A percentile compares a stretch with the other conserved stretches of the same genome.
Evolutionary conservation across 2,329 filamentous ascomycete species (phyloP).

Genomic region (Raffaelea ambrosiae): DNA sequence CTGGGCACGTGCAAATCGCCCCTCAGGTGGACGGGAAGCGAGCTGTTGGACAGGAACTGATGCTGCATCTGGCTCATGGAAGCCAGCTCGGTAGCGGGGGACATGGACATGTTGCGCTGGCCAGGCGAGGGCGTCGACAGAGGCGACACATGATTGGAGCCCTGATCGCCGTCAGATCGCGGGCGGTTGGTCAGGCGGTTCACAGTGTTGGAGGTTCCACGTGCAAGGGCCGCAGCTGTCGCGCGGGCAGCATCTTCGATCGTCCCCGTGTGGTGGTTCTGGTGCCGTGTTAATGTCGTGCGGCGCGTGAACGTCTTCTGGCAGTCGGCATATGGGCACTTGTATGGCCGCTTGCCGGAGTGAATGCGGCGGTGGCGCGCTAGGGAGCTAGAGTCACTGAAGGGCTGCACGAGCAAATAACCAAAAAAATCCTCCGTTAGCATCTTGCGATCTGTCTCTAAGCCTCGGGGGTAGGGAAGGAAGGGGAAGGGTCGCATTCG

Average conservation of each 20-base stretch:
- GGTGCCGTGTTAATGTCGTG: conserved; percentile 89
- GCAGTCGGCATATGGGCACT: conserved; percentile 94
- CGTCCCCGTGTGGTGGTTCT: conserved; percentile 91
- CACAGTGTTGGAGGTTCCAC: conserved; percentile 27
- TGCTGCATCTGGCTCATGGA: conserved; percentile 61
- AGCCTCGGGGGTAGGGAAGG: too few species aligned
- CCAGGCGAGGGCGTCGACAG: conserved; percentile 74
- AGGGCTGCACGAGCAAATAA: conserved; percentile 51
- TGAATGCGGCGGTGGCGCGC: conserved; percentile 92
- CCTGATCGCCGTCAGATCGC: conserved; percentile 58
- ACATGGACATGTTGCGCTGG: conserved; percentile 72
- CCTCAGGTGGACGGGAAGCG: conserved; percentile 76
- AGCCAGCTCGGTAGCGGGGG: conserved; percentile 67
- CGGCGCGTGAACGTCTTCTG: conserved; percentile 97
- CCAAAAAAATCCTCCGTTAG: not conserved
- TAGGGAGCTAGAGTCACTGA: conserved; percentile 91
- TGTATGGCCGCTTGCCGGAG: conserved; percentile 91
- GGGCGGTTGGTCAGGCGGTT: conserved; percentile 30
- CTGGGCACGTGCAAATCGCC: conserved; percentile 63
- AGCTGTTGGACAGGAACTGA: conserved; percentile 68
- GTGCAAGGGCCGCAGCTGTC: conserved; percentile 75
- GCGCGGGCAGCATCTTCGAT: conserved; percentile 88
- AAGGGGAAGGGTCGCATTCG: too few species aligned
- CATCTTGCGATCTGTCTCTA: too few species aligned
- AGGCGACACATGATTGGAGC: conserved; percentile 64